Evolutionary conservation across 148 eudicot species (phyloP), one percentile per base, ranked within the genome.

Genomic region (Arctostaphylos glauca): DNA sequence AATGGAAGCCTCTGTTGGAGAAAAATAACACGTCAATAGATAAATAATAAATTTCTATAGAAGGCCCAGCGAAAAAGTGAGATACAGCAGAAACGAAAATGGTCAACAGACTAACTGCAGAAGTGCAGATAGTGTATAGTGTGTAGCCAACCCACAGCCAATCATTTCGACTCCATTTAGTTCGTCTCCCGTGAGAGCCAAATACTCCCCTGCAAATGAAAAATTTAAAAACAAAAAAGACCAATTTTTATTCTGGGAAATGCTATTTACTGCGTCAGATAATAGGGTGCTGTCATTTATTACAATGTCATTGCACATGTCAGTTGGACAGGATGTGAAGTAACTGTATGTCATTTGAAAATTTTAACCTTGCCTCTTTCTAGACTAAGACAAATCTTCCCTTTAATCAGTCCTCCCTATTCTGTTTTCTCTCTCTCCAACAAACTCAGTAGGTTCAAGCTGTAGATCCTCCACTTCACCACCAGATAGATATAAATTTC

Each of bases 111-210:
- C 90, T 82, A 81, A 95, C 98, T n/a, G n/a, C n/a, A n/a, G n/a
- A n/a, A n/a, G n/a, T 50, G 88, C 84, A 73, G 84, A 83, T 74
- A 84, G 90, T 80, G 96, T 86, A 84, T 90, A 93, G 87, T 93
- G 98, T 74, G 98, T 95, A 79, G 97, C 98, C 83, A 93, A 94
- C 83, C 98, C 98, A 86, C 98, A 95, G 55, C 92, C 89, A 74
- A 90, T 72, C 98, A 95, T 89, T 87, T 95, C 98, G 38, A 89
- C 92, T 77, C 97, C 98, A 86, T 90, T 91, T 64, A 95, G 92
- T 71, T 87, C 91, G 77, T 87, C 88, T 16, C 98, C 92, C 4
- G 98, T 95, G 81, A 95, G 85, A 81, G 92, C 98, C 87, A 95
- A 85, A 83, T 95, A 95, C 86, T 95, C 98, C 77, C 98, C 98